A percentile compares a stretch with the other conserved stretches of the same genome.
These are phyloP conservation scores for Solanum hybrid DNA, from an alignment of 305 asterid species.

Conservation along the genomic window DNA sequence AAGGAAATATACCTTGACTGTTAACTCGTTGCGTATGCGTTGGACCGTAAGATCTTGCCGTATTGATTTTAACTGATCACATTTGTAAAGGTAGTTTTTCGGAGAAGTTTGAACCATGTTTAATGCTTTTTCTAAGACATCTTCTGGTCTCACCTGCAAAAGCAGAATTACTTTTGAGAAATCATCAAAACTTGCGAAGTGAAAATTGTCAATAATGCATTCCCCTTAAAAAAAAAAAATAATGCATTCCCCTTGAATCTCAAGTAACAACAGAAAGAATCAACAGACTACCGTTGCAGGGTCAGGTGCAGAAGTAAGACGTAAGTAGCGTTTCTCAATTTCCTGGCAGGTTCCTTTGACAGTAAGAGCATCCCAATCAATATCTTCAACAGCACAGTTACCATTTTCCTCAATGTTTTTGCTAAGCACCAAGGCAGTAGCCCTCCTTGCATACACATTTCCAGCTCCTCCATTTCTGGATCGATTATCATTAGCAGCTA, in stretches of 20 bases:
- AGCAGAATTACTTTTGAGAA: constrained; percentile 7
- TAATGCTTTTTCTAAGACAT: constrained; percentile 84
- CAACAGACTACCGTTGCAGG: constrained; percentile 72
- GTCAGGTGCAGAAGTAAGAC: constrained; percentile 99
- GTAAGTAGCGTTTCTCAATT: constrained; percentile 91
- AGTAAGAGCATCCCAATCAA: constrained; percentile 94
- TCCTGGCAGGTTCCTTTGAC: constrained; percentile 95
- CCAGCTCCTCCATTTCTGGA: constrained; percentile 42
- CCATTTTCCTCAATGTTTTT: constrained; percentile 70
- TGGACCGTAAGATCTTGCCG: constrained; percentile 99
- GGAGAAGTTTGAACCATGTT: constrained; percentile 80
- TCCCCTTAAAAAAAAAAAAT: too few species aligned
- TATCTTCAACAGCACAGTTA: constrained; percentile 93
- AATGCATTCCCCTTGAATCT: constrained; percentile 2
- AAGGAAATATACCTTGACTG: constrained; percentile 60
- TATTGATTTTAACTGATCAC: constrained; percentile 96
- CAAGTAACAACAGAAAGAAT: constrained; percentile 13
- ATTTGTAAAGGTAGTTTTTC: constrained; percentile 82
- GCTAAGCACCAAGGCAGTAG: constrained; percentile 53
- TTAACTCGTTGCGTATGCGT: constrained; percentile 80
- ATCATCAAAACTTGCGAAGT: neutral
- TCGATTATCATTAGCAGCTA: constrained; percentile 30
- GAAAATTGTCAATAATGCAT: constrained; percentile 4
- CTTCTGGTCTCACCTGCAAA: constrained; percentile 98
- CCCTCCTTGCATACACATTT: constrained; percentile 46